Conservation (phyloP, 352 stramenopile genomes). For the Phytophthora rubi region DNA sequence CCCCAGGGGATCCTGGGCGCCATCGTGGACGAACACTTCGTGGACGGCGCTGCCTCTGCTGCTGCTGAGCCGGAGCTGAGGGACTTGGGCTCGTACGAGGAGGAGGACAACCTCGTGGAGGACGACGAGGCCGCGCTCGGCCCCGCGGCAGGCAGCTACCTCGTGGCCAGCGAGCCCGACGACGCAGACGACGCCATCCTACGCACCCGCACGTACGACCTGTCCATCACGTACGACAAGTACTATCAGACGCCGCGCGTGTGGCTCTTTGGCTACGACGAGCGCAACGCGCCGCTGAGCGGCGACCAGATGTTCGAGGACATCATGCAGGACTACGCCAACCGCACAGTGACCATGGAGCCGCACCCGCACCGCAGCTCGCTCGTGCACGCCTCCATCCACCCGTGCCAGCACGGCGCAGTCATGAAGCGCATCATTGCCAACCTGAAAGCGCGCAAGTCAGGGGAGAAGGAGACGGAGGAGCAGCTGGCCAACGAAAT, state of each 20-base stretch:
- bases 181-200: slow-evolving; percentile 93
- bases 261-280: slow-evolving; percentile 97
- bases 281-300: slow-evolving; percentile 88
- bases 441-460: slow-evolving; percentile 87
- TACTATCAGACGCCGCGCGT: slow-evolving; percentile 99
- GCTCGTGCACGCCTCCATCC: slow-evolving; percentile 94
- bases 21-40: slow-evolving; percentile 81
- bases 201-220: slow-evolving; percentile 97
- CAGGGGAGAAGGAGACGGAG: slow-evolving; percentile 30
- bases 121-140: slow-evolving; percentile 67
- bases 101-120: slow-evolving; percentile 80
- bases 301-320: slow-evolving; percentile 98
- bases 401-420: slow-evolving; percentile 98
- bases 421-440: slow-evolving; percentile 99
- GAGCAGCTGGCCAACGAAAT: slow-evolving; percentile 55
- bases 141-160: slow-evolving; percentile 40
- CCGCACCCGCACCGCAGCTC: slow-evolving; percentile 93
- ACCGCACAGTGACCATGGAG: slow-evolving; percentile 99
- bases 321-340: slow-evolving; percentile 99
- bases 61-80: slow-evolving; percentile 35
- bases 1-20: slow-evolving; percentile 55
- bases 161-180: slow-evolving; percentile 74
- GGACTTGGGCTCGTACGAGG: slow-evolving; percentile 75
- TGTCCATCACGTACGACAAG: slow-evolving; percentile 99
- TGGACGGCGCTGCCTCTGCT: slow-evolving; percentile 8